Base-by-base conservation (phyloP, 1,139 yeast species). In the Blastobotrys indianensis region DNA sequence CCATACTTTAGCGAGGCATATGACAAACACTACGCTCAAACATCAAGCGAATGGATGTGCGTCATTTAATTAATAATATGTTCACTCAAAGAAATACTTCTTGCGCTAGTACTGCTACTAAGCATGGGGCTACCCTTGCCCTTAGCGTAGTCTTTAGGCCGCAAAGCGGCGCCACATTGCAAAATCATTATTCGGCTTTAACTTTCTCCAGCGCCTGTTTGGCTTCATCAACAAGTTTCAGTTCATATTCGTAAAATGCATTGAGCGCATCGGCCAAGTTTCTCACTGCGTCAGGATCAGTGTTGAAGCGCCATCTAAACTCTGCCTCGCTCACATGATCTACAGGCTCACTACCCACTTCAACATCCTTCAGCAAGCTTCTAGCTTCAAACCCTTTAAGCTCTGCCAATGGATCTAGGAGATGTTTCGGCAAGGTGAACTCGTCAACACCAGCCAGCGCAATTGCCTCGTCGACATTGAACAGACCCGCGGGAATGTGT, bases 391-490 rank as follows among this genome's bases (percentile, higher is more conserved):
- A 37, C 6, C 11, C 8, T 10, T 11, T 16, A 32, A 37, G 4
- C 7, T 13, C 10, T 6, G 34, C 20, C 6, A 41, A 28, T 15
- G 13, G 20, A 4, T 9, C 16, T 5, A 41, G 34, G 10, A 41
- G 17, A 5, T n/a, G 23, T 20, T 37, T 37, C 4, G 42, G 37
- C 9, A 62, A 37, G 8, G 68, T 65, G 54, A 63, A 59, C 41
- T 56, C 68, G 44, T 64, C 68, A 28, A 65, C 52, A 32, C 68
- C 68, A 30, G 58, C 58, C 20, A 62, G 46, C 10, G 57, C 62
- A 25, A 57, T 36, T 39, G 60, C 52, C 32, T 59, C 58, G 40
- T 54, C 51, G 15, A 50, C 34, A 30, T 64, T 65, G 28, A 63
- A 53, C 52, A 57, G 54, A 3, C 67, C 68, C 29, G 68, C 68